A percentile compares a stretch with the other conserved stretches of the same genome.
These are phyloP conservation scores for Mycena capillaripes DNA, from an alignment of 768 basidiomycete genomes.

Conservation along the genomic window DNA sequence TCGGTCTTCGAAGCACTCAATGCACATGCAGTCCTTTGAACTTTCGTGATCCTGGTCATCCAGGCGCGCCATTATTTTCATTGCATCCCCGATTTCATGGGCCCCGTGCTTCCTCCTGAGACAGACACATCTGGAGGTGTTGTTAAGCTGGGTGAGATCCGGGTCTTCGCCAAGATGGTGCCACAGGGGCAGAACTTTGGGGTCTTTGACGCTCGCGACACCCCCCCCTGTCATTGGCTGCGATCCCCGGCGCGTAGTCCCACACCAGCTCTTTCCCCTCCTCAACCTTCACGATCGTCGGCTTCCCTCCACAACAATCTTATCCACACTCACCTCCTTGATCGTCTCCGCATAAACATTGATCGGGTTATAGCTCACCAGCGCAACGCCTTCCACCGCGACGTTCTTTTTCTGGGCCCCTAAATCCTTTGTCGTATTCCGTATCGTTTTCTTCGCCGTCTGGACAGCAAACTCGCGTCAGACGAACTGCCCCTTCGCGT, in stretches of 20 bases:
- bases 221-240: slow-evolving; percentile 69
- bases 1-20: neutral
- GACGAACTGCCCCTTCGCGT: slow-evolving; percentile 83
- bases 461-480: slow-evolving; percentile 84
- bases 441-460: slow-evolving; percentile 56
- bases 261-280: slow-evolving; percentile 71
- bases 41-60: neutral
- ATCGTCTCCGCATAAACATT: slow-evolving; percentile 83
- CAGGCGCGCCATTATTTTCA: neutral
- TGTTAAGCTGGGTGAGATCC: neutral
- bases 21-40: neutral
- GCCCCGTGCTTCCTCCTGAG: neutral
- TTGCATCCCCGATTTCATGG: neutral
- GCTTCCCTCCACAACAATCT: slow-evolving; percentile 84
- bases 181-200: slow-evolving; percentile 49
- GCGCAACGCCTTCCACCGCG: slow-evolving; percentile 66
- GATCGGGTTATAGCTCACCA: slow-evolving; percentile 62
- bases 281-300: slow-evolving; percentile 69
- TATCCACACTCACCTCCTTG: slow-evolving; percentile 82
- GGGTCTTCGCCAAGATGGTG: neutral
- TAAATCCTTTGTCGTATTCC: slow-evolving; percentile 70
- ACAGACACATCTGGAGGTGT: neutral
- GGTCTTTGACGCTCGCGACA: slow-evolving; percentile 81
- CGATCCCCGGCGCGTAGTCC: slow-evolving; percentile 74
- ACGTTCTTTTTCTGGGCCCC: slow-evolving; percentile 57